phyloP scores from a whole-genome alignment of 331 rosid species.

The Prunus yedoensis region DNA sequence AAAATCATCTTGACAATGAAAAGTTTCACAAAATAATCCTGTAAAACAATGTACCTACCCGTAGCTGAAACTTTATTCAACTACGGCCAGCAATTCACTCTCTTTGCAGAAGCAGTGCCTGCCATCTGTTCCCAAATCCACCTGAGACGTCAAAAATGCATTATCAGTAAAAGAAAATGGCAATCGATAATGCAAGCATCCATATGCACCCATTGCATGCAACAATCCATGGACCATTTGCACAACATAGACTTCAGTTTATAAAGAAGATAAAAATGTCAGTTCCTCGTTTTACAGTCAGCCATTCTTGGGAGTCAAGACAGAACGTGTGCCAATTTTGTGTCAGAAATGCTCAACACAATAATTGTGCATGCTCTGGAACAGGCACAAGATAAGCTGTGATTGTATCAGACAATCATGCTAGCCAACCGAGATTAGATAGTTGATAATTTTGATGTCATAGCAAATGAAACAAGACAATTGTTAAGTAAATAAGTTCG shows the following conservation, averaged over 20 bases:
- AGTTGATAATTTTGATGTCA: background rate
- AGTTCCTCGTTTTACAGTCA: background rate
- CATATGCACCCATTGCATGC: background rate
- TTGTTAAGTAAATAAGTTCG: background rate
- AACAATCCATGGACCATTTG: background rate
- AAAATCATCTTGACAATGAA: background rate
- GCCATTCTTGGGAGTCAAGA: background rate
- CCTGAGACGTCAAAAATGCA: slow-evolving; percentile 45
- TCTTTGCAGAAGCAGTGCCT: slow-evolving; percentile 87
- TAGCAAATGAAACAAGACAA: background rate
- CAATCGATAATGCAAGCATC: background rate
- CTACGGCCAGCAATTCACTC: slow-evolving; percentile 77
- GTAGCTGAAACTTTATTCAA: slow-evolving; percentile 45
- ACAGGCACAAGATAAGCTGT: background rate
- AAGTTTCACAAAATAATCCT: background rate
- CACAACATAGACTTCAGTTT: background rate
- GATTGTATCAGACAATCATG: background rate
- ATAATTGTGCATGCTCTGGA: background rate
- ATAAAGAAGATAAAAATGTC: background rate
- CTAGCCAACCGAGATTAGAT: background rate
- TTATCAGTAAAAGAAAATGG: background rate
- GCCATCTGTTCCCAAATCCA: slow-evolving; percentile 79
- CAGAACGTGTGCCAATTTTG: background rate
- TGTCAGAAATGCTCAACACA: background rate
- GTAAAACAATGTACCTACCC: background rate